Evolutionary conservation across 1,284 basidiomycete species (phyloP), one percentile per base, ranked within the genome.

Genomic region (Cystobasidium pallidum): DNA sequence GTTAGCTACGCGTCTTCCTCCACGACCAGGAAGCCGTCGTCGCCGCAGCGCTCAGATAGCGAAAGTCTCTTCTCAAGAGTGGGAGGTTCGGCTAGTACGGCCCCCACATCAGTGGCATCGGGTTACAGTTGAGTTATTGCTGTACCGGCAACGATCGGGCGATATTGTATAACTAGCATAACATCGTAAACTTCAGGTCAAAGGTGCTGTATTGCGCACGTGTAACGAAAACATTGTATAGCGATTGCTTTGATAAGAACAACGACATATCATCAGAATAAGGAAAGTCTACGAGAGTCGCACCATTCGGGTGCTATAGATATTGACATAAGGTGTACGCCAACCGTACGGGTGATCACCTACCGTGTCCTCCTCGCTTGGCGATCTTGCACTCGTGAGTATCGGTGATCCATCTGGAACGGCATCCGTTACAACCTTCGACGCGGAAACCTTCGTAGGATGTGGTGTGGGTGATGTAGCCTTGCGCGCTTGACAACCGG

Each of bases 21-120:
- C 30, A 39, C 58, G 8, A 26, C 36, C 2, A 26, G 41, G 30
- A 59, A 70, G 36, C 59, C 61, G 47, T 15, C 59, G 15, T 52
- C 47, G 8, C 59, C 57, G 21, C 36, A 49, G 30, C 58, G 68
- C 10, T 71, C 68, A 34, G 68, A 71, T 19, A 63, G 59, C 59
- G 68, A 71, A 49, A 71, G 59, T 57, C 34, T 71, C 8, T 71
- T 45, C 47, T 71, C 61, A 19, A 59, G 68, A 32, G 49, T 30
- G 21, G 68, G 68, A 3, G 68, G 64, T 21, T 34, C 67, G 34
- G 59, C 54, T 52, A 71, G 68, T 26, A 71, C 68, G 4, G 68
- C 68, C n/a, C 59, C 68, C 13, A 71, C 68, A 3, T 71, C 68
- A 34, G 49, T 71, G 26, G 68, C 61, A 41, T 71, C 68, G n/a